These are phyloP conservation scores for Clavariopsis aquatica DNA, from an alignment of 495 filamentous ascomycete species.

Conservation along the genomic window DNA sequence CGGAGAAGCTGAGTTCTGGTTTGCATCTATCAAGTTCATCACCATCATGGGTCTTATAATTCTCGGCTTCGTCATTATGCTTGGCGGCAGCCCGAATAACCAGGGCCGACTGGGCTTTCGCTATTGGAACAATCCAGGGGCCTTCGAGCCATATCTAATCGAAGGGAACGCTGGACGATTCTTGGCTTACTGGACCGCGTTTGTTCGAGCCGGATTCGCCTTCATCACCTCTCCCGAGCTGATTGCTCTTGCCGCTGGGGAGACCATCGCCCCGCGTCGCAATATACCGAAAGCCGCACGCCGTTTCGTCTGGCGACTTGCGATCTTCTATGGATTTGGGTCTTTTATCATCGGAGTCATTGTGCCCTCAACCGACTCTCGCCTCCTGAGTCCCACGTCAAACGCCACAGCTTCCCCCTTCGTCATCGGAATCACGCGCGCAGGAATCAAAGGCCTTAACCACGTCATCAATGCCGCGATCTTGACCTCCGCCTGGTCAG, in stretches of 20 bases:
- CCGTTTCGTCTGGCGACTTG: slow-evolving; percentile 32
- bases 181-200: slow-evolving; percentile 23
- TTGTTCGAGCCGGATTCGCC: slow-evolving; percentile 27
- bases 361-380: slow-evolving; percentile 21
- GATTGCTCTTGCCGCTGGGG: slow-evolving; percentile 30
- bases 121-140: slow-evolving; percentile 39
- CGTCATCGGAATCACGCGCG: slow-evolving; percentile 30
- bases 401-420: slow-evolving; percentile 34
- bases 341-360: slow-evolving; percentile 35
- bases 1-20: slow-evolving; percentile 52
- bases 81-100: slow-evolving; percentile 29
- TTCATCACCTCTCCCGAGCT: slow-evolving; percentile 31
- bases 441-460: slow-evolving; percentile 30
- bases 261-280: slow-evolving; percentile 26
- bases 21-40: slow-evolving; percentile 51
- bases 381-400: slow-evolving; percentile 8
- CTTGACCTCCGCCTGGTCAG: slow-evolving; percentile 35
- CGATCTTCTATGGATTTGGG: slow-evolving; percentile 33
- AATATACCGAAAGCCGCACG: slow-evolving; percentile 34
- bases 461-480: slow-evolving; percentile 35
- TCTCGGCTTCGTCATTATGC: slow-evolving; percentile 35
- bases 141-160: slow-evolving; percentile 37
- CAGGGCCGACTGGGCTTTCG: slow-evolving; percentile 31
- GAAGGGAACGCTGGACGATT: slow-evolving; percentile 26
- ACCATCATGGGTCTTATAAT: slow-evolving; percentile 49